Base-by-base conservation (phyloP, 2,329 filamentous ascomycete species). In the Chalaropsis ovoidea region DNA sequence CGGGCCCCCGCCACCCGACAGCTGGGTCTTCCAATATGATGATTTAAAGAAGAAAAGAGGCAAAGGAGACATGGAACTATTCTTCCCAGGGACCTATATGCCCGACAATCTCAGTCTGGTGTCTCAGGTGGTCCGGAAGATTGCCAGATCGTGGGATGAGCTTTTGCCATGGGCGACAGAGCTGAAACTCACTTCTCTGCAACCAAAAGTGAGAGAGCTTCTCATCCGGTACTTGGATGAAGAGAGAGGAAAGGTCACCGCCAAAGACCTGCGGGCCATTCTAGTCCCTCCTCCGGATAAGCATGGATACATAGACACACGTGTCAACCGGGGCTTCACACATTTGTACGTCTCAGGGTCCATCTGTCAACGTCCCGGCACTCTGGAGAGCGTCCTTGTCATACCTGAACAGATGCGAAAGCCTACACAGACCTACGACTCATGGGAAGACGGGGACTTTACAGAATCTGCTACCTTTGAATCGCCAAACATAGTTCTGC, bases 361-460 rank as follows among this genome's bases (percentile, higher is more conserved):
- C 7, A 27, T 47, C 13, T 62, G 61, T 2, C 15, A 47, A 42
- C n/a, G 31, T 7, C 61, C 45, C 11, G 24, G 41, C 27, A 42
- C 43, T 8, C 61, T 62, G 61, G 41, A 11, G 15, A 62, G 43
- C 31, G n/a, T 47, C n/a, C 42, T 62, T 24, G 24, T 62, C 19
- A 47, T 62, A 13, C 43, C 61, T 2, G 43, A 62, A n/a, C 17
- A 19, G 5, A 19, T 47, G 43, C 61, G 61, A 13, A 62, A 49
- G 15, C 41, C 42, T 8, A 11, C 15, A 5, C n/a, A 35, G 5
- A 22, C 45, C 15, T 49, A 27, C 43, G 61, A 62, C 7, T 62
- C 61, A 5, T 62, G 61, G 61, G 61, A 62, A 47, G 61, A 62
- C 24, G 61, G 35, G 10, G 61, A 45, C 3, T 19, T 47, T 24